These are phyloP conservation scores for Lizanozyma gosingica DNA, from an alignment of 1,139 yeast genomes.

Conservation along the genomic window DNA sequence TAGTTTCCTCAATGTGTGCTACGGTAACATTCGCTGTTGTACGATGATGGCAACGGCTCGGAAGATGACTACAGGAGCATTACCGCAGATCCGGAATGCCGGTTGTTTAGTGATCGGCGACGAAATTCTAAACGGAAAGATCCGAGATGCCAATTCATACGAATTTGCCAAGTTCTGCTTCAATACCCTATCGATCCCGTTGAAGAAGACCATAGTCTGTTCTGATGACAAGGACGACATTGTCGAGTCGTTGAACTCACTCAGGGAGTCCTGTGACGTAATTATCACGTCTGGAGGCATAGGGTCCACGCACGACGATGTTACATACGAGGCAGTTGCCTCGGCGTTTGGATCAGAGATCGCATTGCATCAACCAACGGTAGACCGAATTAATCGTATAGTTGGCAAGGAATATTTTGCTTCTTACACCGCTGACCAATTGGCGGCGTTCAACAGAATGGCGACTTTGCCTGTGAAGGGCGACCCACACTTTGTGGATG, in stretches of 20 bases:
- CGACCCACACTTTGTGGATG: conserved; percentile 33
- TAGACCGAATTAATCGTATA: conserved; percentile 46
- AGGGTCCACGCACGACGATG: conserved; percentile 88
- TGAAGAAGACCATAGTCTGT: conserved; percentile 59
- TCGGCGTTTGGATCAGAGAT: conserved; percentile 49
- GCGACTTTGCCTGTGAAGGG: conserved; percentile 53
- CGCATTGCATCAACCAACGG: conserved; percentile 47
- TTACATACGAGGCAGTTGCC: conserved; percentile 67
- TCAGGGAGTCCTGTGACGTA: conserved; percentile 51
- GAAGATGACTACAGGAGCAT: background rate
- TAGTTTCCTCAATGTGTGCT: too few relatives aligned
- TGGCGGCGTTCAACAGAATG: conserved; percentile 63
- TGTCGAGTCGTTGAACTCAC: conserved; percentile 36
- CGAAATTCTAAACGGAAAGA: conserved; percentile 83
- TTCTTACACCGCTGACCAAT: conserved; percentile 34
- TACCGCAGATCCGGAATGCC: conserved; percentile 11
- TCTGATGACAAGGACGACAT: conserved; percentile 72
- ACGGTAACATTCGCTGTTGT: too few relatives aligned
- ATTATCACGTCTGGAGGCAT: conserved; percentile 78
- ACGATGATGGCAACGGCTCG: too few relatives aligned
- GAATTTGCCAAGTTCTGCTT: conserved; percentile 67
- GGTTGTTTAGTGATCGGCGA: conserved; percentile 69
- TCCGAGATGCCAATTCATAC: conserved; percentile 67
- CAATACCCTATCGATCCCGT: conserved; percentile 46
- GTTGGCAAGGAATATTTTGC: conserved; percentile 32